Evolutionary conservation across 2,329 filamentous ascomycete species (phyloP).

Genomic region (Pseudopithomyces chartarum): DNA sequence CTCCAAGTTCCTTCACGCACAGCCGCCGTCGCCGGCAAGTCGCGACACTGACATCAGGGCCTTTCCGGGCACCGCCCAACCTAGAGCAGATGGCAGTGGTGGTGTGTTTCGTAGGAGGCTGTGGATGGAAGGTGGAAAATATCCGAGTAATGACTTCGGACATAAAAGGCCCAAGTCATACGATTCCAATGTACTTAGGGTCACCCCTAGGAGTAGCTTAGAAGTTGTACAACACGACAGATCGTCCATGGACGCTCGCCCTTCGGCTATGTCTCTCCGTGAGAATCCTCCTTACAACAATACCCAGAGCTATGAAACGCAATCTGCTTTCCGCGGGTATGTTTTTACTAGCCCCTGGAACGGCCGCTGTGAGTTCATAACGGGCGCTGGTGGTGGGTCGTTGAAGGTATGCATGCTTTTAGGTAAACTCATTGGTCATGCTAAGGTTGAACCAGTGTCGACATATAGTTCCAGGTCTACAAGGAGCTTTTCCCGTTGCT

Average conservation of each 20-base stretch:
- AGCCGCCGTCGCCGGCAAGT: slow-evolving; percentile 20
- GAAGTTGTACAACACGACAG: slow-evolving; percentile 16
- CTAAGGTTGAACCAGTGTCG: slow-evolving; percentile 57
- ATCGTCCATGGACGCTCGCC: slow-evolving; percentile 18
- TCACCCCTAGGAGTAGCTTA: slow-evolving; percentile 28
- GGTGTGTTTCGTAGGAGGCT: slow-evolving; percentile 51
- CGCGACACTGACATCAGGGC: slow-evolving; percentile 15
- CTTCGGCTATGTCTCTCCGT: slow-evolving; percentile 20
- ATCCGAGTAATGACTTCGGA: slow-evolving; percentile 46
- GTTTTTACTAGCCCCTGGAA: slow-evolving; percentile 86
- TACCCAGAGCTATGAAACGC: slow-evolving; percentile 48
- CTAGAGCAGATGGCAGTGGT: not conserved
- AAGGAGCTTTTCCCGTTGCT: slow-evolving; percentile 40
- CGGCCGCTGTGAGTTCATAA: slow-evolving; percentile 82
- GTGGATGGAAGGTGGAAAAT: slow-evolving; percentile 54
- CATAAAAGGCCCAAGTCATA: slow-evolving; percentile 43
- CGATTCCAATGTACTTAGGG: slow-evolving; percentile 28
- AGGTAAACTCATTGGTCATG: not conserved
- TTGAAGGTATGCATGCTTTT: slow-evolving; percentile 54
- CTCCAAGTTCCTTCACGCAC: slow-evolving; percentile 56
- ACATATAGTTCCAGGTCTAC: slow-evolving; percentile 65
- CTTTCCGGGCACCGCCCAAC: not conserved
- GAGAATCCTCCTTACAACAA: slow-evolving; percentile 34
- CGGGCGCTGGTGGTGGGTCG: slow-evolving; percentile 74
- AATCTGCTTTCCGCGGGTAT: slow-evolving; percentile 66